These are phyloP conservation scores for Elsinoe perseae DNA, from an alignment of 2,329 filamentous ascomycete genomes.

Conservation along the genomic window DNA sequence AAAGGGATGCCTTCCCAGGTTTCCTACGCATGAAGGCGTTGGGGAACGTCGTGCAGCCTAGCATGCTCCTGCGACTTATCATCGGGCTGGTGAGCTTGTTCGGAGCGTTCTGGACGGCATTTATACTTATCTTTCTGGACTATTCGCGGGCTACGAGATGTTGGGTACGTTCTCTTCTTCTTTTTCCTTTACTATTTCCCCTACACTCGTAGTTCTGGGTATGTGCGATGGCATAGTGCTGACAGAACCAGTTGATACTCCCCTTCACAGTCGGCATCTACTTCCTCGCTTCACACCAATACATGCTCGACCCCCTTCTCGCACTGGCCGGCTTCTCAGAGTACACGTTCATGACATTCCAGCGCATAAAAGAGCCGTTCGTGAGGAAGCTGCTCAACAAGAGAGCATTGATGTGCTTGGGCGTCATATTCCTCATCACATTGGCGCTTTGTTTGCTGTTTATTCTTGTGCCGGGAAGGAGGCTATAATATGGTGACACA, in stretches of 20 bases:
- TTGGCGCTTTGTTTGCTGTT: conserved; percentile 82
- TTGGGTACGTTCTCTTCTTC: conserved; percentile 58
- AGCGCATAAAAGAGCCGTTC: conserved; percentile 80
- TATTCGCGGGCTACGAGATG: conserved; percentile 64
- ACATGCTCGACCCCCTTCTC: conserved; percentile 86
- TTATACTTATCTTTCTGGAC: conserved; percentile 86
- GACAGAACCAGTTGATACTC: conserved; percentile 60
- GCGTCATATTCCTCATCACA: conserved; percentile 67
- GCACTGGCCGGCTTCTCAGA: conserved; percentile 87
- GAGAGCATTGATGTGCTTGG: conserved; percentile 71
- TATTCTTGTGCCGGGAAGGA: conserved; percentile 86
- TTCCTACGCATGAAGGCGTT: conserved; percentile 92
- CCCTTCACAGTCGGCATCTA: conserved; percentile 91
- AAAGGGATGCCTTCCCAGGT: conserved; percentile 95
- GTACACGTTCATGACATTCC: conserved; percentile 92
- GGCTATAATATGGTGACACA: conserved; percentile 45
- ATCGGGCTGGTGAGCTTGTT: conserved; percentile 81
- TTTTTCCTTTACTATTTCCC: neutral
- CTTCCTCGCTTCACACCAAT: conserved; percentile 83
- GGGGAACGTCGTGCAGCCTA: conserved; percentile 88
- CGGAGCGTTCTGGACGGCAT: conserved; percentile 87
- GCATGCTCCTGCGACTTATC: conserved; percentile 76
- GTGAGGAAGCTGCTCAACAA: conserved; percentile 78
- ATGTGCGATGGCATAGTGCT: neutral
- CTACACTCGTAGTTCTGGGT: too few relatives aligned